These are phyloP conservation scores for Ogataea minuta DNA, from an alignment of 805 yeast species.

Conservation along the genomic window DNA sequence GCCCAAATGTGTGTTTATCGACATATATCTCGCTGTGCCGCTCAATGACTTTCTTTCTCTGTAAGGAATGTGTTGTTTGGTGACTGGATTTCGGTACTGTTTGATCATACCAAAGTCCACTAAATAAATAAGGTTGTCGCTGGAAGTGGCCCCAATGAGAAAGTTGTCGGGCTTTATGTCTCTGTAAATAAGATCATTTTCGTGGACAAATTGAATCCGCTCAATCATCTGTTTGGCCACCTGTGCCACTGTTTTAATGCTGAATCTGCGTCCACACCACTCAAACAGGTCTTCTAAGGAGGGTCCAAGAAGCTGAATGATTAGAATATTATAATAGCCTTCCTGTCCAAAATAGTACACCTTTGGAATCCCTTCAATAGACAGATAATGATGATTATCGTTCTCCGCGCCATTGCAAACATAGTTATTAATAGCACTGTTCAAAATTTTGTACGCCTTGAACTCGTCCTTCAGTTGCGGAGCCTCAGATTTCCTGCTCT, in stretches of 20 bases:
- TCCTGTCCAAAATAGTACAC: conserved; percentile 86
- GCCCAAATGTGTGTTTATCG: conserved; percentile 83
- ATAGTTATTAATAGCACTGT: conserved; percentile 45
- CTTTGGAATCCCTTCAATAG: conserved; percentile 66
- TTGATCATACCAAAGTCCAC: conserved; percentile 89
- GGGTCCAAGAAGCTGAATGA: conserved; percentile 79
- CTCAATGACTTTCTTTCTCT: conserved; percentile 76
- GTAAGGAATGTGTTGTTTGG: conserved; percentile 79
- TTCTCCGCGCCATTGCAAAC: conserved; percentile 27
- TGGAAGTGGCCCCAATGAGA: conserved; percentile 61
- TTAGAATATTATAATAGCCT: conserved; percentile 74
- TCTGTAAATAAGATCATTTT: conserved; percentile 72
- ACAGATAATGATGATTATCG: conserved; percentile 25
- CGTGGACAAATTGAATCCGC: conserved; percentile 70
- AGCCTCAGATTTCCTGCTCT: conserved; percentile 76
- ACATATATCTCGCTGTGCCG: conserved; percentile 87
- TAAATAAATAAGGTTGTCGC: conserved; percentile 59
- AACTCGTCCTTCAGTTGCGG: conserved; percentile 83
- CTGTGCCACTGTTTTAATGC: conserved; percentile 69
- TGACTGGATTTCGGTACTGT: conserved; percentile 76
- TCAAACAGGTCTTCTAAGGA: conserved; percentile 81
- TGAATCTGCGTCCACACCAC: conserved; percentile 80
- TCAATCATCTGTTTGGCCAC: conserved; percentile 77
- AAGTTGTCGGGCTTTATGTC: conserved; percentile 86
- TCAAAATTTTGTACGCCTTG: conserved; percentile 70